A percentile compares a stretch with the other conserved stretches of the same genome.
Evolutionary conservation across 495 filamentous ascomycete genomes (phyloP).

Genomic region (Aspergillus hancockii): DNA sequence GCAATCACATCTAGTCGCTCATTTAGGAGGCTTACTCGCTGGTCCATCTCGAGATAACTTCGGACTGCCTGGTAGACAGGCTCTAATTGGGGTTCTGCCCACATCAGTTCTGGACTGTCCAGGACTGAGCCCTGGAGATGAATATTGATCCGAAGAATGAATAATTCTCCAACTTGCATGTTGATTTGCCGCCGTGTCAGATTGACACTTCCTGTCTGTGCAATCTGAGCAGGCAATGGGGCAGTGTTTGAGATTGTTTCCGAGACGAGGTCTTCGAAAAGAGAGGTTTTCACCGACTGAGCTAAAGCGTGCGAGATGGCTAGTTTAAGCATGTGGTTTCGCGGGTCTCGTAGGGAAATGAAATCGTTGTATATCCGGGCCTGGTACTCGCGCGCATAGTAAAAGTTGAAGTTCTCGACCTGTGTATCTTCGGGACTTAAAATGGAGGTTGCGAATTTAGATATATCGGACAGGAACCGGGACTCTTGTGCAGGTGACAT

Average conservation of each 20-base stretch:
- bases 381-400: slow-evolving; percentile 96
- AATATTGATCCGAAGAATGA: slow-evolving; percentile 95
- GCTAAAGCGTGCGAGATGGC: slow-evolving; percentile 94
- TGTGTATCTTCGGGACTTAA: slow-evolving; percentile 84
- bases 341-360: slow-evolving; percentile 87
- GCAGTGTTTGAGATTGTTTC: slow-evolving; percentile 89
- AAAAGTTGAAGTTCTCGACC: slow-evolving; percentile 98
- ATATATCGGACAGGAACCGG: slow-evolving; percentile 86
- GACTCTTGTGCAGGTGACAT: slow-evolving; percentile 86
- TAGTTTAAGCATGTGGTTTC: slow-evolving; percentile 96
- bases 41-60: slow-evolving; percentile 96
- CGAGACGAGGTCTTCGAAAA: slow-evolving; percentile 95
- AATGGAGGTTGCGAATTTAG: slow-evolving; percentile 94
- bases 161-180: slow-evolving; percentile 97
- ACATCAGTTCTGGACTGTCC: slow-evolving; percentile 97
- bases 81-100: slow-evolving; percentile 95
- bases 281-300: slow-evolving; percentile 93
- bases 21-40: slow-evolving; percentile 85
- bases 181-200: slow-evolving; percentile 86
- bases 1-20: slow-evolving; percentile 92
- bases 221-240: slow-evolving; percentile 86
- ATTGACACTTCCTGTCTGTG: slow-evolving; percentile 84
- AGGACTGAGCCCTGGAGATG: slow-evolving; percentile 95
- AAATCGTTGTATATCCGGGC: slow-evolving; percentile 99
- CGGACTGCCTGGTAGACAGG: slow-evolving; percentile 93